Conservation (phyloP, 495 filamentous ascomycete species). For the Cetradonia linearis region DNA sequence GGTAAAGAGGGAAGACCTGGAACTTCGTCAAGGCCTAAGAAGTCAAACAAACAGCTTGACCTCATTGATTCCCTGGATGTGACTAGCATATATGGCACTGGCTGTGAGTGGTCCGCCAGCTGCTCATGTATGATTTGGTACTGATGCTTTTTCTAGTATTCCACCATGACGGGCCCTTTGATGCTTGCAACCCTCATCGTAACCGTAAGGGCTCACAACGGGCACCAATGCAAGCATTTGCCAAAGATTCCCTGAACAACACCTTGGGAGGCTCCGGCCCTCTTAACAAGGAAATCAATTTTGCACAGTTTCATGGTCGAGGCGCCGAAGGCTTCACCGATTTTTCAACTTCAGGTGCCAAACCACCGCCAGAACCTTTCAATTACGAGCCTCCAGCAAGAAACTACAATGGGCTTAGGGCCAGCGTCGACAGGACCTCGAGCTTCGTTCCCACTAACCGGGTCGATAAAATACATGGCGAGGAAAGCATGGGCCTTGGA, state of each 20-base stretch:
- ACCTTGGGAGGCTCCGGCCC: slow-evolving; percentile 82
- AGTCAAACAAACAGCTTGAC: slow-evolving; percentile 59
- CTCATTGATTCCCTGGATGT: slow-evolving; percentile 97
- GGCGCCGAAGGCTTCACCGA: slow-evolving; percentile 80
- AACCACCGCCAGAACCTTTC: slow-evolving; percentile 35
- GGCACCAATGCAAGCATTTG: slow-evolving; percentile 95
- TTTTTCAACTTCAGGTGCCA: slow-evolving; percentile 42
- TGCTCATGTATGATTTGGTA: neutral
- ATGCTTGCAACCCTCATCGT: slow-evolving; percentile 92
- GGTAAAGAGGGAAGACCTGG: slow-evolving; percentile 38
- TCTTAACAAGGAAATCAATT: slow-evolving; percentile 68
- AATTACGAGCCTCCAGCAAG: slow-evolving; percentile 28
- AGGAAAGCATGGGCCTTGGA: slow-evolving; percentile 74
- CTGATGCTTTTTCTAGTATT: slow-evolving; percentile 54
- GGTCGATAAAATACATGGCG: slow-evolving; percentile 67
- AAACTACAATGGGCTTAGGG: slow-evolving; percentile 28
- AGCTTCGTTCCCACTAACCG: slow-evolving; percentile 49
- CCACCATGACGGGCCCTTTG: slow-evolving; percentile 97
- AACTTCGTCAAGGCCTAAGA: slow-evolving; percentile 36
- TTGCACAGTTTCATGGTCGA: slow-evolving; percentile 71
- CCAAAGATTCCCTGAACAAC: slow-evolving; percentile 84
- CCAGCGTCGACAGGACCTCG: slow-evolving; percentile 30
- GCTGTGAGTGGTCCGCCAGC: slow-evolving; percentile 51
- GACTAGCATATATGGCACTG: slow-evolving; percentile 91
- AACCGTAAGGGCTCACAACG: slow-evolving; percentile 75